These are phyloP conservation scores for Discostella stelligera DNA, from an alignment of 352 stramenopile genomes.

Conservation along the genomic window DNA sequence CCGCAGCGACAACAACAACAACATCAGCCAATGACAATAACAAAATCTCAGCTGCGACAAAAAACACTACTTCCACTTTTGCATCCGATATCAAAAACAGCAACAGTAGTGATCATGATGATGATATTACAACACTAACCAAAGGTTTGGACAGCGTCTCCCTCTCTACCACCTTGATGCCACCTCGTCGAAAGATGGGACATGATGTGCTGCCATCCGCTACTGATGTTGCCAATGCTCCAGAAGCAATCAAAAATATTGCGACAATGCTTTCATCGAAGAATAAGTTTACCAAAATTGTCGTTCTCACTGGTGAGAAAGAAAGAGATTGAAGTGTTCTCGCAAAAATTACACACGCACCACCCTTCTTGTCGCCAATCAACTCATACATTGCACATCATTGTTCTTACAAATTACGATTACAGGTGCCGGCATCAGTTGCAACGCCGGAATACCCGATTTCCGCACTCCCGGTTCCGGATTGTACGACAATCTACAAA, in stretches of 20 bases:
- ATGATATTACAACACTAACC: conserved; percentile 20
- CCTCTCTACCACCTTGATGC: neutral
- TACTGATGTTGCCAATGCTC: neutral
- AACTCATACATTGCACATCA: no score
- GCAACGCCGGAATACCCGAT: conserved; percentile 96
- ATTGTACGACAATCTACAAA: conserved; percentile 85
- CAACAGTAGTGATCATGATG: conserved; percentile 5
- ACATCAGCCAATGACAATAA: no score
- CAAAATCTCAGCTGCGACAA: no score
- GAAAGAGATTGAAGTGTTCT: neutral
- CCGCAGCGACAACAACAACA: no score
- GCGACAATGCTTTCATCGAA: conserved; percentile 26
- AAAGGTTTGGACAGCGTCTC: conserved; percentile 23
- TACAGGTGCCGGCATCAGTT: conserved; percentile 89
- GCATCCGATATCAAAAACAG: neutral
- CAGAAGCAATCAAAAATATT: conserved; percentile 24
- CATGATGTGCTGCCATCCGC: no score
- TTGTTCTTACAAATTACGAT: neutral
- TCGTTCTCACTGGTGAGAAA: conserved; percentile 27
- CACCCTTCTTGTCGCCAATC: neutral
- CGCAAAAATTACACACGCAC: neutral
- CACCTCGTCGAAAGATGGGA: neutral
- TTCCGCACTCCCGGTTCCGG: conserved; percentile 90
- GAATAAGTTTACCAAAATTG: conserved; percentile 50
- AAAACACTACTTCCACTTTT: no score